Base-by-base conservation (phyloP, 306 rosid genomes). In the Purshia tridentata region DNA sequence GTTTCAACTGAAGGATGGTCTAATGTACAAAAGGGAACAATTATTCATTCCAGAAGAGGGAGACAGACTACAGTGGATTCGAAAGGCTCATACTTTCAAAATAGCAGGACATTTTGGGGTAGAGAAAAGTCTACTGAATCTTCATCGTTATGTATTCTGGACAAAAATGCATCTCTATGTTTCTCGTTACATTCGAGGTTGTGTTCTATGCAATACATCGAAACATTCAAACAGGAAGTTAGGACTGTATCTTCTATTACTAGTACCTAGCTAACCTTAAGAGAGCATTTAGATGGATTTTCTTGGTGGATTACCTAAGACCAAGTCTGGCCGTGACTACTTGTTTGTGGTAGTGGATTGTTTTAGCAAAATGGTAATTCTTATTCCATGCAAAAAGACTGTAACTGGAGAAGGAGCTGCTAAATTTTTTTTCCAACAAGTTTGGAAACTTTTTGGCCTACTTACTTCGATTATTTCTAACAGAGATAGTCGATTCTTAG, bases 81-180 rank as follows among this genome's bases (percentile, higher is more conserved):
- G 64, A 16, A 11, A 69, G 37, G 63, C 63, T 35, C 61, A 69
- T 52, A 69, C 64, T 15, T 69, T 50, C 9, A 52, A 53, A 52
- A 49, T 52, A 35, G 49, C 46, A 15, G 46, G 39, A n/a, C 61
- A 69, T 53, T 69, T 69, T 69, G 63, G 63, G 6, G 64, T 69
- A 7, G 48, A 37, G 4, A 69, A 53, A 9, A 53, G 63, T 37
- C 16, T 15, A 40, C 1, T 13, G 51, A 51, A 69, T 41, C 39
- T 69, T 29, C n/a, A 0, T 35, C 49, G 16, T 9, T 69, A 53
- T 53, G 64, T 51, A 6, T 37, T 22, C 8, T 69, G 49, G 48
- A 44, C 13, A 23, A 67, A 39, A 16, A 20, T 69, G 62, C 41
- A 69, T 5, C 6, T 45, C 4, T 45, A 61, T 61, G 67, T 61